Evolutionary conservation across 2,329 filamentous ascomycete species (phyloP).

Genomic region (Monosporascus ibericus): DNA sequence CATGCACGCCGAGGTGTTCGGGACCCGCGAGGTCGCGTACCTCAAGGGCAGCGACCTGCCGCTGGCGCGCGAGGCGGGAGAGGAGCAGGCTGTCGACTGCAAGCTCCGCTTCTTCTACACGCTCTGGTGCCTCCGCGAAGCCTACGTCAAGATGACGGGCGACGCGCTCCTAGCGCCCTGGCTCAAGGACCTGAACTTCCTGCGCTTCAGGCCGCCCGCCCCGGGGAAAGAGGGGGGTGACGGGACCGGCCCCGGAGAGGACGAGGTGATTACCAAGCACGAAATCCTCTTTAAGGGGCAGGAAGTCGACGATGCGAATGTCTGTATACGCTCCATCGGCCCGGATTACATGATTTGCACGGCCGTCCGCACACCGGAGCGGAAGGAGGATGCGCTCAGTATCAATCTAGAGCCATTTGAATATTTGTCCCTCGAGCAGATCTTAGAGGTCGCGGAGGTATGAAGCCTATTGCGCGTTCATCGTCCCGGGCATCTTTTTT

Average conservation of each 20-base stretch:
- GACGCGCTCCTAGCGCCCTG: conserved; percentile 70
- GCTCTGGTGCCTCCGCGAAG: conserved; percentile 73
- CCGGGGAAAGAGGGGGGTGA: conserved; percentile 14
- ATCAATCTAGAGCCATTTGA: conserved; percentile 36
- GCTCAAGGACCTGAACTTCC: conserved; percentile 66
- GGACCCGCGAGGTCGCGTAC: conserved; percentile 51
- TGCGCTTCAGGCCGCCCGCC: conserved; percentile 51
- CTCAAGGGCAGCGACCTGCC: conserved; percentile 45
- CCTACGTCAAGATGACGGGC: conserved; percentile 78
- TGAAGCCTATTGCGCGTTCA: not conserved
- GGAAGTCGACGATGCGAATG: conserved; percentile 35
- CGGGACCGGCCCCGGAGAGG: conserved; percentile 23
- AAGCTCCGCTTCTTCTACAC: conserved; percentile 69
- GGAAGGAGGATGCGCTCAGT: conserved; percentile 30
- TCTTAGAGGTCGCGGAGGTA: conserved; percentile 39
- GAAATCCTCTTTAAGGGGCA: conserved; percentile 34
- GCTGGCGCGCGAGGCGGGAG: conserved; percentile 14
- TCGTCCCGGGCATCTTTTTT: too few relatives aligned
- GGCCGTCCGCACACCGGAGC: conserved; percentile 37
- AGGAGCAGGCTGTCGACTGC: conserved; percentile 43
- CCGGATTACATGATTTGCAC: conserved; percentile 50
- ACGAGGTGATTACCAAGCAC: conserved; percentile 26
- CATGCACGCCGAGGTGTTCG: conserved; percentile 66
- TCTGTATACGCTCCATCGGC: conserved; percentile 38
- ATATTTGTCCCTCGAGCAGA: conserved; percentile 36